Percentiles rank a stretch among this genome's conserved stretches.
Evolutionary conservation across 148 eudicot species (phyloP).

Genomic region (Camellia sinensis): DNA sequence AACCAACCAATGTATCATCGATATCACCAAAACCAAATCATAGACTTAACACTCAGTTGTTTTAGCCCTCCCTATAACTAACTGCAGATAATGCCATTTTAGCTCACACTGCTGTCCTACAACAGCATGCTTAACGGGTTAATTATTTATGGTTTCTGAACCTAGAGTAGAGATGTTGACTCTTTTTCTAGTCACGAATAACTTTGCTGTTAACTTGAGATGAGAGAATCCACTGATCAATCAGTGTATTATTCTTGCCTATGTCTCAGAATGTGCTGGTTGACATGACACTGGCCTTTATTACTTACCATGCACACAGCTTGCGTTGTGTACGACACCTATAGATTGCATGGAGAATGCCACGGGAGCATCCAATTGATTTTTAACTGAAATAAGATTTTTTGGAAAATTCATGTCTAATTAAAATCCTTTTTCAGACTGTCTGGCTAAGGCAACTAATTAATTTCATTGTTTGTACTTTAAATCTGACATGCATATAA

Average conservation of each 20-base stretch:
- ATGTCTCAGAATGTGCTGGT: too few relatives aligned
- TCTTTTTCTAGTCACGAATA: too few relatives aligned
- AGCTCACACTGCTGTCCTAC: background rate
- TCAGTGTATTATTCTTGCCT: too few relatives aligned
- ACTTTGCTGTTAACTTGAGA: background rate
- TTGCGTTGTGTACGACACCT: too few relatives aligned
- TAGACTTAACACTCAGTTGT: too few relatives aligned
- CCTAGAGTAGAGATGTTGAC: too few relatives aligned
- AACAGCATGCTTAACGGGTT: background rate
- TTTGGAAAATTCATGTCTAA: background rate
- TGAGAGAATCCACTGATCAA: background rate
- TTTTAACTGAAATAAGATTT: background rate
- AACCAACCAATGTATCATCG: too few relatives aligned
- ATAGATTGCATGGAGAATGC: too few relatives aligned
- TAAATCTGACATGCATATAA: background rate
- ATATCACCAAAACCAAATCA: too few relatives aligned
- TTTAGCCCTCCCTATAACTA: too few relatives aligned
- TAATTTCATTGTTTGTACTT: background rate
- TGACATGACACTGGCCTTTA: too few relatives aligned
- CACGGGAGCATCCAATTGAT: background rate
- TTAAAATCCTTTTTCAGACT: background rate
- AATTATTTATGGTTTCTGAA: background rate
- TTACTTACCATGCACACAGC: too few relatives aligned
- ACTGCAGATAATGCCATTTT: background rate
- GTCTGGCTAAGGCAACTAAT: background rate